Conservation (phyloP, 2,329 filamentous ascomycete species). For the Dothistroma pini region DNA sequence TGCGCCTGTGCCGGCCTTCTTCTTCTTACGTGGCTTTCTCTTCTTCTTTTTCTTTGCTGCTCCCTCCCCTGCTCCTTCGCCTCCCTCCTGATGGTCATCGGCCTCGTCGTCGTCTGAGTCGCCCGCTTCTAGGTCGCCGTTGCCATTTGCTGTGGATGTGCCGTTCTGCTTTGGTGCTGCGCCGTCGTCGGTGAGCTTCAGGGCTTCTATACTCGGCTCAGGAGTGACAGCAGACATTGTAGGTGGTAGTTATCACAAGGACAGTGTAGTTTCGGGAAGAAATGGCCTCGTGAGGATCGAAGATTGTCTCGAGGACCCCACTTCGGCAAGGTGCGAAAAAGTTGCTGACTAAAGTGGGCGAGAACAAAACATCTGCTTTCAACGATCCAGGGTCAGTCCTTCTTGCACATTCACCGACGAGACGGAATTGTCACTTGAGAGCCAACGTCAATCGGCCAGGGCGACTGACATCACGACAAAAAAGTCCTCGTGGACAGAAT, state of each 20-base stretch:
- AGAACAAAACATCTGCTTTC: neutral
- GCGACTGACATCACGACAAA: too few relatives aligned
- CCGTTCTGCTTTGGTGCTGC: constrained; percentile 23
- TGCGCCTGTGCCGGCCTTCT: constrained; percentile 30
- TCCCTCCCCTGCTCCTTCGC: constrained; percentile 26
- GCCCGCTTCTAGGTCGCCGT: constrained; percentile 32
- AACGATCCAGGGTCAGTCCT: neutral
- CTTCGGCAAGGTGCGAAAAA: neutral
- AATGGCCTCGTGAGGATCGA: neutral
- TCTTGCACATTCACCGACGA: neutral
- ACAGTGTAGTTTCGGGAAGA: neutral
- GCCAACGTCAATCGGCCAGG: too few relatives aligned
- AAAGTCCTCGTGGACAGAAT: too few relatives aligned
- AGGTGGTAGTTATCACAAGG: neutral
- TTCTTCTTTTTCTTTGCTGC: constrained; percentile 48
- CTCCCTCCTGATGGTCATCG: constrained; percentile 27
- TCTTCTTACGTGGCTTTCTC: constrained; percentile 44
- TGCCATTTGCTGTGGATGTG: constrained; percentile 23
- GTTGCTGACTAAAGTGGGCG: neutral
- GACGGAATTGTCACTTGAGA: too few relatives aligned
- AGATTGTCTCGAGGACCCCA: neutral
- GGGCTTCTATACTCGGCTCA: constrained; percentile 27
- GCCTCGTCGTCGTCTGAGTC: constrained; percentile 36
- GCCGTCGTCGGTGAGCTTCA: constrained; percentile 23
- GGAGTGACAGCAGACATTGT: constrained; percentile 32